Conservation (phyloP, 2,329 filamentous ascomycete genomes). For the Diaporthe velutina region DNA sequence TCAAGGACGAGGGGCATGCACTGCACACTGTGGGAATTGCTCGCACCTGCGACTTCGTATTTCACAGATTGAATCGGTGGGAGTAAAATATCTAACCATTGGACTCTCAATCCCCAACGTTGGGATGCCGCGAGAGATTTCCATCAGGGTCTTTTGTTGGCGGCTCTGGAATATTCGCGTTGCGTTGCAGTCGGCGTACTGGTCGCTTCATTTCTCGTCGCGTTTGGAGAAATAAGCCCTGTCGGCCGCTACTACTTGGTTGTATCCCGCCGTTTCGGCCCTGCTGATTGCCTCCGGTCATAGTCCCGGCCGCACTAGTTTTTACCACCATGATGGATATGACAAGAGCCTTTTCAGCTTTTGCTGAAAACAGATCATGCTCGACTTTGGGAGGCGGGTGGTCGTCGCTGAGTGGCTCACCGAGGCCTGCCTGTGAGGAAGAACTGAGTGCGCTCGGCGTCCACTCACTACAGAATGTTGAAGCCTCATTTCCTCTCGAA, state of each 20-base stretch:
- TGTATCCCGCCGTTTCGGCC: neutral
- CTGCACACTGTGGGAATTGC: conserved; percentile 11
- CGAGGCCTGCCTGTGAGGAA: neutral
- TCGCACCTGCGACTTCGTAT: conserved; percentile 18
- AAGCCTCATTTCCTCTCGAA: conserved; percentile 40
- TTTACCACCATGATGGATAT: neutral
- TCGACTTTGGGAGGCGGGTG: neutral
- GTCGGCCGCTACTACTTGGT: neutral
- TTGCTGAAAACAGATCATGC: neutral
- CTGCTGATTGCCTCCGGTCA: neutral
- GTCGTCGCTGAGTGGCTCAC: neutral
- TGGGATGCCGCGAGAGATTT: conserved; percentile 14
- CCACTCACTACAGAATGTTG: no score
- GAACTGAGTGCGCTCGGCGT: no score
- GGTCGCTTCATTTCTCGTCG: conserved; percentile 24
- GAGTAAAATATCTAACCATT: conserved; percentile 19
- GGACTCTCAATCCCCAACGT: conserved; percentile 17
- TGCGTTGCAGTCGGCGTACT: conserved; percentile 20
- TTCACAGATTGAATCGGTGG: conserved; percentile 15
- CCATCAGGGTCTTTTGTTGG: neutral
- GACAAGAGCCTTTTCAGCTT: neutral
- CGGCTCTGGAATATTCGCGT: neutral
- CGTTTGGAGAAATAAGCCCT: conserved; percentile 2
- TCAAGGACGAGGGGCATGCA: neutral
- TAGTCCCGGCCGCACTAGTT: neutral